Percentiles rank a stretch among this genome's conserved stretches.
Conservation (phyloP, 176 grass and related monocot species). For the Poa annua region DNA sequence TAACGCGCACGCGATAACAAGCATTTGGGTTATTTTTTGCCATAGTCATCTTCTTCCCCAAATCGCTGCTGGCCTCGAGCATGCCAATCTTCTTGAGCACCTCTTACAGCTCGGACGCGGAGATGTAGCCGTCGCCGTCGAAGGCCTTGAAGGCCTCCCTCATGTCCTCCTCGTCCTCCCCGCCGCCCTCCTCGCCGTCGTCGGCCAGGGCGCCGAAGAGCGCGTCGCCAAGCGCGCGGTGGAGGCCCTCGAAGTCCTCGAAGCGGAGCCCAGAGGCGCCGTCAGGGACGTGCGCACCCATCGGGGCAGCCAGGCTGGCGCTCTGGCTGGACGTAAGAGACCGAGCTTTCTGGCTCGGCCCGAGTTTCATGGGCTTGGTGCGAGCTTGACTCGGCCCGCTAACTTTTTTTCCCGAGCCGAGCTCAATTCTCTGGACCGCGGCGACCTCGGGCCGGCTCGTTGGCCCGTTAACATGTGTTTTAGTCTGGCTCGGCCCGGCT, state of each 20-base stretch:
- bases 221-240: constrained; percentile 63
- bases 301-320: constrained; percentile 39
- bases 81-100: constrained; percentile 67
- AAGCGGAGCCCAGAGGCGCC: constrained; percentile 61
- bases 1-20: too few relatives aligned
- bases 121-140: constrained; percentile 82
- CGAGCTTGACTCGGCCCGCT: too few relatives aligned
- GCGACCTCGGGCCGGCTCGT: too few relatives aligned
- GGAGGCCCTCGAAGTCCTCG: constrained; percentile 66
- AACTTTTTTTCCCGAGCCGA: too few relatives aligned
- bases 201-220: constrained; percentile 48
- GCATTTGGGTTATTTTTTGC: too few relatives aligned
- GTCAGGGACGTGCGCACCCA: constrained; percentile 54
- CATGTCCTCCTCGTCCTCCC: constrained; percentile 58
- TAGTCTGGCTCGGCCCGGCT: too few relatives aligned
- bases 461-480: too few relatives aligned
- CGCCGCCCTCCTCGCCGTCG: not conserved
- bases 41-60: too few relatives aligned
- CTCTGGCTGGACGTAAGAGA: not conserved
- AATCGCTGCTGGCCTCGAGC: constrained; percentile 61
- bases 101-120: constrained; percentile 61
- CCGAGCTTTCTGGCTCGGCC: too few relatives aligned
- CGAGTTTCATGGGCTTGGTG: too few relatives aligned
- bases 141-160: constrained; percentile 78
- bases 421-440: too few relatives aligned